These are phyloP conservation scores for Ceratobasidium sp. DNA, from an alignment of 1,284 basidiomycete genomes.

Conservation along the genomic window DNA sequence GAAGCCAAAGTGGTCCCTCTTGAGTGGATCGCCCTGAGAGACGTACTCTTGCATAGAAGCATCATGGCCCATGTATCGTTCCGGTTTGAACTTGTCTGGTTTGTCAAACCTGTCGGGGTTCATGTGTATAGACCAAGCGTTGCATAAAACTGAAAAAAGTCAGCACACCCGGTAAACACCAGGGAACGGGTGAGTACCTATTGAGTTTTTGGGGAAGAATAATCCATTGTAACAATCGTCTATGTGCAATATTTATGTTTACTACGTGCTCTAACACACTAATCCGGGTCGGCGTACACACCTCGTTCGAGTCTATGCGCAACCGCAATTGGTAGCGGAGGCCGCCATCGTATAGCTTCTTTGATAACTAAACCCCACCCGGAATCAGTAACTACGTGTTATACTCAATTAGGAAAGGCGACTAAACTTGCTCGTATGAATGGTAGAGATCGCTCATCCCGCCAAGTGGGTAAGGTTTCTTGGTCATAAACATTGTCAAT, in stretches of 20 bases:
- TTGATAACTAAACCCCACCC: background rate
- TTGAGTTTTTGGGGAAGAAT: constrained; percentile 21
- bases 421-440: background rate
- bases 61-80: constrained; percentile 87
- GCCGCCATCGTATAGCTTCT: constrained; percentile 17
- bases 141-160: constrained; percentile 4
- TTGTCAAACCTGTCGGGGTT: constrained; percentile 84
- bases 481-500: background rate
- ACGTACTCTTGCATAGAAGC: constrained; percentile 13
- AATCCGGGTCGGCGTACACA: background rate
- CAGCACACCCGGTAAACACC: background rate
- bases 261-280: background rate
- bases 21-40: constrained; percentile 4
- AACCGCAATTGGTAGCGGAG: constrained; percentile 13
- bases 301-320: constrained; percentile 23
- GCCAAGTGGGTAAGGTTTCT: background rate
- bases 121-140: background rate
- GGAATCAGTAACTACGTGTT: background rate
- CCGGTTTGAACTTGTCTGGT: constrained; percentile 83
- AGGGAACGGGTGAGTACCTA: background rate
- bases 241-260: background rate
- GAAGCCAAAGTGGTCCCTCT: constrained; percentile 24
- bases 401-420: background rate
- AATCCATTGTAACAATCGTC: constrained; percentile 19
- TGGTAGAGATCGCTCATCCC: background rate